phyloP scores from a whole-genome alignment of 2,329 filamentous ascomycete genomes.

The Aspergillus phoenicis region DNA sequence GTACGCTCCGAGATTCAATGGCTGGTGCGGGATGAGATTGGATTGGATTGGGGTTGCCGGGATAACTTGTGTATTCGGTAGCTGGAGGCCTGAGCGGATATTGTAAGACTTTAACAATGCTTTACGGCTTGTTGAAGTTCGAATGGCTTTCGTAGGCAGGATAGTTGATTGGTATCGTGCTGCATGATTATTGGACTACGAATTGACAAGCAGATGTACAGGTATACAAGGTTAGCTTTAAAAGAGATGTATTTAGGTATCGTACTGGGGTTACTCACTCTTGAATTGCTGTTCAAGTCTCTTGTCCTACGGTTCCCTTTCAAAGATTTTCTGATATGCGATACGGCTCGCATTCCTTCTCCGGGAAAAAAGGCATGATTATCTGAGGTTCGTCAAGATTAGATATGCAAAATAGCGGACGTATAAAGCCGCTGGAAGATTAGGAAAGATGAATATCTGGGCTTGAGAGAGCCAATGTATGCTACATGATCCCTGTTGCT shows the following conservation, averaged over 20 bases:
- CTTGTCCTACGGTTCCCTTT: constrained; percentile 18
- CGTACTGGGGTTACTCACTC: not conserved
- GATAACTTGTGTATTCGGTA: too few species aligned
- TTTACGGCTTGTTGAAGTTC: too few species aligned
- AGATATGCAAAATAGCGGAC: constrained; percentile 17
- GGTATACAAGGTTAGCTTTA: too few species aligned
- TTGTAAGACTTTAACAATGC: too few species aligned
- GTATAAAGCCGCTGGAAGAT: constrained; percentile 23
- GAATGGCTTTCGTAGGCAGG: too few species aligned
- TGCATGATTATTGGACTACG: too few species aligned
- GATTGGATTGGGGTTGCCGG: not conserved
- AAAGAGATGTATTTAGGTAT: too few species aligned
- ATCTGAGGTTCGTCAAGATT: constrained; percentile 19
- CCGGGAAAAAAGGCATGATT: constrained; percentile 25
- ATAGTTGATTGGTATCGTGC: too few species aligned
- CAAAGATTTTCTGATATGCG: constrained; percentile 14
- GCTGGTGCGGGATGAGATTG: too few species aligned
- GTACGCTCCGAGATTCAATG: too few species aligned
- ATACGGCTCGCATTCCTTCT: constrained; percentile 17
- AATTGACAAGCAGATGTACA: too few species aligned
- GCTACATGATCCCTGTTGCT: constrained; percentile 20
- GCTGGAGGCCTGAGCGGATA: too few species aligned
- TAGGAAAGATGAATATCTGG: constrained; percentile 19
- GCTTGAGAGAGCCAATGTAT: constrained; percentile 21
- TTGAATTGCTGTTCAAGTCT: constrained; percentile 9